phyloP scores from a whole-genome alignment of 2,329 filamentous ascomycete genomes.

The Oidium heveae region DNA sequence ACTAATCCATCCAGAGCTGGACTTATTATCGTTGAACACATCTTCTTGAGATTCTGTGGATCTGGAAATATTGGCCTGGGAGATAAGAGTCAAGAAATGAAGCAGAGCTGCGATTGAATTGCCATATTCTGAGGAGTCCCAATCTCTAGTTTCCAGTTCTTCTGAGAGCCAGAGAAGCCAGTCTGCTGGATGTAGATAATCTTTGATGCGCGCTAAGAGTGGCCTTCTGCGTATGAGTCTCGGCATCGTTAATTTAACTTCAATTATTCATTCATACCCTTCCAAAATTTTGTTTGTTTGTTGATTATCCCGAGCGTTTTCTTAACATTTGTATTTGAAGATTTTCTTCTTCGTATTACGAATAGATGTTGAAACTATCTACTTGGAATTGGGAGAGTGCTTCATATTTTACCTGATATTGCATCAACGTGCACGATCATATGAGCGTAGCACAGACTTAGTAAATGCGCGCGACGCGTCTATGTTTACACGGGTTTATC shows the following conservation, averaged over 20 bases:
- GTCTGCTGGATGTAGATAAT: conserved; percentile 67
- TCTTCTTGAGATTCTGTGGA: conserved; percentile 27
- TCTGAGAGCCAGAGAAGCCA: conserved; percentile 78
- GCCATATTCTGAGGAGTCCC: conserved; percentile 61
- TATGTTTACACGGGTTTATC: too few relatives aligned
- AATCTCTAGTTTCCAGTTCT: conserved; percentile 74
- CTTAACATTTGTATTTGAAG: too few relatives aligned
- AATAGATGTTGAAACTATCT: too few relatives aligned
- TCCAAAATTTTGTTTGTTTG: too few relatives aligned
- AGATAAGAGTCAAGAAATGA: conserved; percentile 48
- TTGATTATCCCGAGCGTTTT: too few relatives aligned
- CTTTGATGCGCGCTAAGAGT: conserved; percentile 53
- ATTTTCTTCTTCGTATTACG: too few relatives aligned
- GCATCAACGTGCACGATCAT: too few relatives aligned
- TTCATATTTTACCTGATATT: too few relatives aligned
- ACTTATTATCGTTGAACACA: conserved; percentile 51
- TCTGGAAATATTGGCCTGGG: background rate
- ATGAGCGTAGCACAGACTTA: too few relatives aligned
- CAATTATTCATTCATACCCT: background rate
- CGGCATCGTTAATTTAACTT: conserved; percentile 26
- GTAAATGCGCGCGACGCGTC: too few relatives aligned
- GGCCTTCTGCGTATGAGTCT: conserved; percentile 62
- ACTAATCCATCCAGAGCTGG: conserved; percentile 33
- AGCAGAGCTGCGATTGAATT: conserved; percentile 48
- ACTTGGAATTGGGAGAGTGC: too few relatives aligned